These are phyloP conservation scores for Rossbeevera mucosa DNA, from an alignment of 768 basidiomycete species.

Conservation along the genomic window DNA sequence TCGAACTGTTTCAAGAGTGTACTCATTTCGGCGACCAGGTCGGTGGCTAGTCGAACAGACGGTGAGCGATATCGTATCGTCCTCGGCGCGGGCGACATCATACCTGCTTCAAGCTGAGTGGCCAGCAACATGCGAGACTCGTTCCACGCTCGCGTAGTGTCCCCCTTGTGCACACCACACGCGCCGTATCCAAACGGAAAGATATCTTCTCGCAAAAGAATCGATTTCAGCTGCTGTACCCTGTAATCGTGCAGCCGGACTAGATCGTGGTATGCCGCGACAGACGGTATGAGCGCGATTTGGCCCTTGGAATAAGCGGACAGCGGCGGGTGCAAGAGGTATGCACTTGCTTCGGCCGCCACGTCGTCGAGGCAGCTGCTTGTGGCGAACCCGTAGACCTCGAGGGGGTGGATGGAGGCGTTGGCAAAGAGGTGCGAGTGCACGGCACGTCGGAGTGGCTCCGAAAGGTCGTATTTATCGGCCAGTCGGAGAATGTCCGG, in stretches of 20 bases:
- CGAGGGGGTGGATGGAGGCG: slow-evolving; percentile 46
- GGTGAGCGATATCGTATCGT: slow-evolving; percentile 11
- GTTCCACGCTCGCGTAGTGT: slow-evolving; percentile 49
- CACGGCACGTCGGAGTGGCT: slow-evolving; percentile 40
- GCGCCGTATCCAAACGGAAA: slow-evolving; percentile 71
- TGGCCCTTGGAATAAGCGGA: slow-evolving; percentile 49
- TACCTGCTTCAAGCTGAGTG: slow-evolving; percentile 52
- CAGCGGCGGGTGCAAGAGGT: slow-evolving; percentile 50
- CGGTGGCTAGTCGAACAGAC: slow-evolving; percentile 42
- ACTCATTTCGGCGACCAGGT: slow-evolving; percentile 66
- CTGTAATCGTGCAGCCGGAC: slow-evolving; percentile 56
- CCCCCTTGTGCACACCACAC: slow-evolving; percentile 49
- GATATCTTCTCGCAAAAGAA: slow-evolving; percentile 55
- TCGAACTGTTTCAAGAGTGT: slow-evolving; percentile 42
- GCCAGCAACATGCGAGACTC: slow-evolving; percentile 42
- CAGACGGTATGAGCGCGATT: slow-evolving; percentile 51
- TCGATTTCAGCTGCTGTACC: slow-evolving; percentile 46
- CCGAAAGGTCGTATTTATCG: slow-evolving; percentile 63
- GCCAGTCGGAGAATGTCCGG: slow-evolving; percentile 50
- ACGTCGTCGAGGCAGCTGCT: slow-evolving; percentile 40
- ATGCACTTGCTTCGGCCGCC: slow-evolving; percentile 55
- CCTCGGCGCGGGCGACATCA: not conserved
- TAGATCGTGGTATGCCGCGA: slow-evolving; percentile 60
- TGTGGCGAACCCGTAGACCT: slow-evolving; percentile 57
- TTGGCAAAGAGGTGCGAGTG: slow-evolving; percentile 52